These are phyloP conservation scores for Ceratocystis ficicola DNA, from an alignment of 2,329 filamentous ascomycete genomes.

Conservation along the genomic window DNA sequence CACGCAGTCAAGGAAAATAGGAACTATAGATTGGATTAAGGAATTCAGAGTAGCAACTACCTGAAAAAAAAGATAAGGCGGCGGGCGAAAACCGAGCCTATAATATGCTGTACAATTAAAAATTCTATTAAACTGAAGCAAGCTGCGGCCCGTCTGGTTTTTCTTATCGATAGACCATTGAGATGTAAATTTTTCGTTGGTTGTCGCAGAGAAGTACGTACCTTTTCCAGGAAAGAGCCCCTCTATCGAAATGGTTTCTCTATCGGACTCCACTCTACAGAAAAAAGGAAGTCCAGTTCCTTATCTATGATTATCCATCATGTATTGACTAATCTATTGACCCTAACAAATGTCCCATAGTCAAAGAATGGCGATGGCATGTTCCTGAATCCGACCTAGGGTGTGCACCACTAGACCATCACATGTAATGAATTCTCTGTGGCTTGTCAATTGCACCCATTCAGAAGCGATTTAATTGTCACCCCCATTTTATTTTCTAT, in stretches of 20 bases:
- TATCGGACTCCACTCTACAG: neutral
- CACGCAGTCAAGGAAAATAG: neutral
- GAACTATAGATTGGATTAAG: neutral
- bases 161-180: neutral
- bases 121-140: neutral
- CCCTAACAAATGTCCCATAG: too few relatives aligned
- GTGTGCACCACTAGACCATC: too few relatives aligned
- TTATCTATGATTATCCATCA: too few relatives aligned
- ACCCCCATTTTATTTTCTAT: conserved; percentile 6
- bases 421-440: too few relatives aligned
- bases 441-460: too few relatives aligned
- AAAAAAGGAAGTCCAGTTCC: too few relatives aligned
- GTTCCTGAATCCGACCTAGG: too few relatives aligned
- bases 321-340: too few relatives aligned
- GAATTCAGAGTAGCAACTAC: conserved; percentile 3
- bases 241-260: neutral
- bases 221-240: neutral
- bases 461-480: neutral
- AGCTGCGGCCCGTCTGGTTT: neutral
- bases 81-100: conserved; percentile 20
- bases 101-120: neutral
- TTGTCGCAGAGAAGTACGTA: neutral
- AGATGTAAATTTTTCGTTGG: neutral
- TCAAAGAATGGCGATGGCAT: too few relatives aligned
- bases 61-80: neutral